Conservation (phyloP, 495 filamentous ascomycete genomes). For the Penicillium psychrofluorescens region DNA sequence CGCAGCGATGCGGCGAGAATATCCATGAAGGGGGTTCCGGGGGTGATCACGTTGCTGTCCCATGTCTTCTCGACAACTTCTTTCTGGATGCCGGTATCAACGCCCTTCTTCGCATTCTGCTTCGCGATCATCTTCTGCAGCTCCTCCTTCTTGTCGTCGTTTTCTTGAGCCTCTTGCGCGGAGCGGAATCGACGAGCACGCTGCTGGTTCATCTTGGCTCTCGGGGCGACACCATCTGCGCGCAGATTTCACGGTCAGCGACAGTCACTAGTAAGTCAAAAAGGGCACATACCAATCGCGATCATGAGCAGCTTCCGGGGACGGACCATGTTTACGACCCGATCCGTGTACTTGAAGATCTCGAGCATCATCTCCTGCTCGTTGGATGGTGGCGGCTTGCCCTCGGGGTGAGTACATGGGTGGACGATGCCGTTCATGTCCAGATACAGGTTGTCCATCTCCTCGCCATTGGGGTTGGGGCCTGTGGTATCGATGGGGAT, state of each 20-base stretch:
- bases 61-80: conserved; percentile 81
- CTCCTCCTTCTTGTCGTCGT: conserved; percentile 84
- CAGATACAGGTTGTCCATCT: conserved; percentile 95
- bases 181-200: conserved; percentile 86
- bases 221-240: conserved; percentile 82
- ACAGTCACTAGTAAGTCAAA: neutral
- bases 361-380: conserved; percentile 99
- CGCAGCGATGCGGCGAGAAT: conserved; percentile 83
- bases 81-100: conserved; percentile 52
- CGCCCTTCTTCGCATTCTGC: conserved; percentile 53
- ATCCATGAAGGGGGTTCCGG: conserved; percentile 98
- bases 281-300: conserved; percentile 70
- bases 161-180: conserved; percentile 88
- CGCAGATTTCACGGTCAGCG: conserved; percentile 2
- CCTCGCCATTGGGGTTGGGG: conserved; percentile 94
- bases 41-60: conserved; percentile 95
- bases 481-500: conserved; percentile 78
- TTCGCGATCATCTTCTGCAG: conserved; percentile 69
- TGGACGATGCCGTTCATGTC: conserved; percentile 99
- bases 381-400: conserved; percentile 78
- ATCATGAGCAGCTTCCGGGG: conserved; percentile 95
- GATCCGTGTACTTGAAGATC: conserved; percentile 94
- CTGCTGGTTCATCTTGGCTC: conserved; percentile 98
- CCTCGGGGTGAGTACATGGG: conserved; percentile 96
- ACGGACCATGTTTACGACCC: conserved; percentile 96